Evolutionary conservation across 805 yeast species (phyloP).

Genomic region (Suhomyces kilbournensis): DNA sequence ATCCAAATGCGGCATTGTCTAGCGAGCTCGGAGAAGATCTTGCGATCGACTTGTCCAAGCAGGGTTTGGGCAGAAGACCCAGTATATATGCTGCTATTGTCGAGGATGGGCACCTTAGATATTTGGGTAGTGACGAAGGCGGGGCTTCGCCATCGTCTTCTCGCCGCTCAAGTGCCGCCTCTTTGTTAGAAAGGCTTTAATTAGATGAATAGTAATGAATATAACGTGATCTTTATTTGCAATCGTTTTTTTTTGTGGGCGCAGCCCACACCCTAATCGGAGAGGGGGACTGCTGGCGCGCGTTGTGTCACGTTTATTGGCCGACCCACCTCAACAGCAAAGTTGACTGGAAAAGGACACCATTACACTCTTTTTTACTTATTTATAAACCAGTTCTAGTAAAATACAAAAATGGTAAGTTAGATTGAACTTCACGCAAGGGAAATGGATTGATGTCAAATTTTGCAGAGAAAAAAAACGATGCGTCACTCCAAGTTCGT

Average conservation of each 20-base stretch:
- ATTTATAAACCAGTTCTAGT: neutral
- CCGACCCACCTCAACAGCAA: constrained; percentile 1
- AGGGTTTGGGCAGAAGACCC: constrained; percentile 9
- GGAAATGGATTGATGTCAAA: neutral
- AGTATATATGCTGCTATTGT: constrained; percentile 13
- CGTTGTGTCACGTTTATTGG: constrained; percentile 1
- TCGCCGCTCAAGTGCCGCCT: constrained; percentile 21
- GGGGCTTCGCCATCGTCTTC: constrained; percentile 17
- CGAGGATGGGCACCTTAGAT: constrained; percentile 19
- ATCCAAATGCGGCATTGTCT: constrained; percentile 10
- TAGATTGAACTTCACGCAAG: neutral
- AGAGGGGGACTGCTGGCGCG: neutral
- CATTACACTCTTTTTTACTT: neutral
- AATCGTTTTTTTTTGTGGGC: neutral
- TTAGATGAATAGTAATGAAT: neutral
- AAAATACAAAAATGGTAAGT: constrained; percentile 6
- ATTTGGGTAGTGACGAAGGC: constrained; percentile 15
- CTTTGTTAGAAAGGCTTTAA: constrained; percentile 17
- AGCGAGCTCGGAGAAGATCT: constrained; percentile 11
- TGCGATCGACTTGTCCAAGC: constrained; percentile 5
- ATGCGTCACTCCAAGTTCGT: neutral
- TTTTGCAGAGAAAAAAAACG: neutral
- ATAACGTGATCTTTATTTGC: neutral
- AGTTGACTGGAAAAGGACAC: constrained; percentile 4
- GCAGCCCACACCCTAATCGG: neutral